Percentiles rank a stretch among this genome's conserved stretches.
Conservation (phyloP, 495 filamentous ascomycete species). For the Usnea hakonensis region DNA sequence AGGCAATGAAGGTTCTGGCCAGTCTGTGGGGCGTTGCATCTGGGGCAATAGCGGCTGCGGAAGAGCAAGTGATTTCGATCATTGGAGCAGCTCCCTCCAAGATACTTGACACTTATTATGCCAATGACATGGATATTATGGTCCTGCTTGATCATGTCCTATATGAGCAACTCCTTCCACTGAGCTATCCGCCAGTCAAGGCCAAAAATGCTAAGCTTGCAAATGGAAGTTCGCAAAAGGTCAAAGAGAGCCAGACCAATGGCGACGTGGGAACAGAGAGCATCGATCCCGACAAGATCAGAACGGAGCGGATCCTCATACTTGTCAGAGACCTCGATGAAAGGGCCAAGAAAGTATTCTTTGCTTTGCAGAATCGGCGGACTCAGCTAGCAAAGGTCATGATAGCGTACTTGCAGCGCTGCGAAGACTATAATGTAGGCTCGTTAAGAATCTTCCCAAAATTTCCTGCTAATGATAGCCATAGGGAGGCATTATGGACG, state of each 20-base stretch:
- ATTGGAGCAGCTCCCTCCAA: constrained; percentile 74
- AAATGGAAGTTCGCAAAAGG: constrained; percentile 54
- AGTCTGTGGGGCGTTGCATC: constrained; percentile 87
- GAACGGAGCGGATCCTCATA: constrained; percentile 76
- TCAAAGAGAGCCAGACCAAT: constrained; percentile 42
- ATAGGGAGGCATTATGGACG: constrained; percentile 71
- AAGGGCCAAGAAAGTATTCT: constrained; percentile 77
- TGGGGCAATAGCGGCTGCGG: constrained; percentile 76
- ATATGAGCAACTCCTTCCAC: constrained; percentile 76
- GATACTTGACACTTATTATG: constrained; percentile 82
- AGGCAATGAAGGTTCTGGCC: constrained; percentile 74
- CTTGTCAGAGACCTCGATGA: constrained; percentile 70
- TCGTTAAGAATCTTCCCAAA: not conserved
- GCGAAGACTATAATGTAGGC: constrained; percentile 71
- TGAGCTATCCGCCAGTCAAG: constrained; percentile 76
- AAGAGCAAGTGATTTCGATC: constrained; percentile 62
- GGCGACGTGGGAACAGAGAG: constrained; percentile 41
- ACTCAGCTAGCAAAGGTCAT: constrained; percentile 60
- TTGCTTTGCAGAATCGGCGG: constrained; percentile 73
- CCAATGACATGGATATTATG: constrained; percentile 83
- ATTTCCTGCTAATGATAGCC: not conserved
- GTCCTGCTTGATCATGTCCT: constrained; percentile 76
- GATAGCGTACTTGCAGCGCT: constrained; percentile 63
- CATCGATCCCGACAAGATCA: constrained; percentile 71
- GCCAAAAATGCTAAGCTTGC: constrained; percentile 51